A percentile compares a stretch with the other conserved stretches of the same genome.
phyloP scores from a whole-genome alignment of 192 early-diverging fungal species.

The Backusella tarrabulga region DNA sequence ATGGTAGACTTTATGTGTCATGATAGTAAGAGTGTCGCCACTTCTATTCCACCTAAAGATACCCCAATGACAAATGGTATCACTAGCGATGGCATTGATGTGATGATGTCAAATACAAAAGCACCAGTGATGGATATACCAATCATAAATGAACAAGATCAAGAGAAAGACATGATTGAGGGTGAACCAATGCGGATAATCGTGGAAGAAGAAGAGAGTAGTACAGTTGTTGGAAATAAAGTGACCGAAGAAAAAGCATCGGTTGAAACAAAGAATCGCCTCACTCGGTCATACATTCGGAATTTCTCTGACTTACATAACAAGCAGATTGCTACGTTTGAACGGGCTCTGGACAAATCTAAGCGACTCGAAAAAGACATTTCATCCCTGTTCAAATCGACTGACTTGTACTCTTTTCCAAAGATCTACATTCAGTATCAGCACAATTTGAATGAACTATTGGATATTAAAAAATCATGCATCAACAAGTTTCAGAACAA shows the following conservation, averaged over 20 bases:
- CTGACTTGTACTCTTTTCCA: not conserved
- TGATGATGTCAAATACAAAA: not conserved
- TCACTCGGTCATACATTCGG: not conserved
- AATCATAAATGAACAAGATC: not conserved
- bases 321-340: slow-evolving; percentile 19
- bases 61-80: not conserved
- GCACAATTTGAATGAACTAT: slow-evolving; percentile 17
- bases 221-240: not conserved
- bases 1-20: not conserved
- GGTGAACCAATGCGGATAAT: not conserved
- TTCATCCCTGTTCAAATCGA: not conserved
- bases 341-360: slow-evolving; percentile 10
- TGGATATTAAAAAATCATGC: slow-evolving; percentile 20
- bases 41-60: not conserved
- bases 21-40: not conserved
- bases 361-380: not conserved
- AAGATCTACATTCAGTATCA: slow-evolving; percentile 21
- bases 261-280: not conserved
- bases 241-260: not conserved
- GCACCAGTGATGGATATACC: not conserved
- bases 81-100: not conserved
- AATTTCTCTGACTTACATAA: slow-evolving; percentile 22
- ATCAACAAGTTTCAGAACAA: slow-evolving; percentile 19
- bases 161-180: not conserved
- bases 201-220: not conserved